Evolutionary conservation across 371 early-diverging fungal genomes (phyloP).

Genomic region (Mucor sp.): DNA sequence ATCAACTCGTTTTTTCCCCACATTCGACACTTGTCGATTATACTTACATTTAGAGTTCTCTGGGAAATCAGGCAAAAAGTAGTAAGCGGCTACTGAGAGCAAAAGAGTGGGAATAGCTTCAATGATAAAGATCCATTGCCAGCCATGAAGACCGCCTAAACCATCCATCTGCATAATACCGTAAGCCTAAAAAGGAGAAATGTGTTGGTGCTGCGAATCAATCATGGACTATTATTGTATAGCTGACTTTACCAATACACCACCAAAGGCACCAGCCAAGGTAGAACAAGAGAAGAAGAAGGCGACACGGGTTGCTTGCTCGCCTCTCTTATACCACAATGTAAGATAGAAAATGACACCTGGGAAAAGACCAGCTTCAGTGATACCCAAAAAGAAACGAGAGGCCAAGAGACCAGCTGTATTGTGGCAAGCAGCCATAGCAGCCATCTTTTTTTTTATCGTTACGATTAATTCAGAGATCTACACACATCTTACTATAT

Average conservation of each 20-base stretch:
- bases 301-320: conserved; percentile 74
- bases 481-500: no score
- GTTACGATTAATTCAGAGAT: no score
- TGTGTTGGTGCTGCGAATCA: not conserved
- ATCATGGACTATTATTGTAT: not conserved
- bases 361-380: conserved; percentile 69
- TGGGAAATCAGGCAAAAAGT: conserved; percentile 74
- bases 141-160: conserved; percentile 43
- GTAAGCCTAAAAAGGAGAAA: conserved; percentile 39
- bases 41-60: conserved; percentile 58
- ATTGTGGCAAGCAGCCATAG: conserved; percentile 48
- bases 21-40: not conserved
- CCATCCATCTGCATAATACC: conserved; percentile 65
- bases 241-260: conserved; percentile 39
- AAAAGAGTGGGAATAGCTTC: conserved; percentile 73
- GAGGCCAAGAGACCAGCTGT: conserved; percentile 53
- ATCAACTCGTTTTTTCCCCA: not conserved
- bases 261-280: conserved; percentile 71
- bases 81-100: conserved; percentile 59
- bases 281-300: conserved; percentile 67
- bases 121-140: conserved; percentile 79
- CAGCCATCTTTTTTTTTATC: conserved; percentile 34
- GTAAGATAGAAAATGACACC: conserved; percentile 56
- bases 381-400: conserved; percentile 73
- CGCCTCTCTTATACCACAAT: conserved; percentile 57